These are phyloP conservation scores for Mikania micrantha DNA, from an alignment of 129 eudicot genomes.

Conservation along the genomic window DNA sequence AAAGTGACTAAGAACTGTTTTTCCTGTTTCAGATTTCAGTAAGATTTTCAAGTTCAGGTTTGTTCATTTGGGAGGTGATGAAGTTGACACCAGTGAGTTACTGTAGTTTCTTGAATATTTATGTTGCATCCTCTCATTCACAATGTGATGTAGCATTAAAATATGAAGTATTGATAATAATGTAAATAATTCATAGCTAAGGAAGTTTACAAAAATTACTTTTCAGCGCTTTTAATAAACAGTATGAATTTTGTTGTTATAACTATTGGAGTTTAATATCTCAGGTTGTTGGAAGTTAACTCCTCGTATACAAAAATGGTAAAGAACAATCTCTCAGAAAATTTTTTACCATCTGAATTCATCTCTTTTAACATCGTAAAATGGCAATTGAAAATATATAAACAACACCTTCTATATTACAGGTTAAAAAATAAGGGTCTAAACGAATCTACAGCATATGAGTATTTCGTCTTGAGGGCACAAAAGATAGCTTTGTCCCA, in stretches of 20 bases:
- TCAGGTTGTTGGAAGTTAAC: conserved; percentile 89
- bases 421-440: conserved; percentile 49
- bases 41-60: conserved; percentile 80
- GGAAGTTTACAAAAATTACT: background rate
- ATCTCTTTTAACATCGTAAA: background rate
- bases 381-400: background rate
- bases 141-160: background rate
- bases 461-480: conserved; percentile 80
- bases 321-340: conserved; percentile 21
- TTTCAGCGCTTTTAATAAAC: background rate
- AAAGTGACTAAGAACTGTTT: background rate
- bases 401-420: conserved; percentile 17
- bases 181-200: background rate
- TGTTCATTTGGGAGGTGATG: conserved; percentile 97
- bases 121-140: conserved; percentile 7
- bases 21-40: conserved; percentile 74
- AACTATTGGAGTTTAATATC: conserved; percentile 12
- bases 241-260: background rate
- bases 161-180: background rate
- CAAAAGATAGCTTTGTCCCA: conserved; percentile 85
- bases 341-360: background rate
- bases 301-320: conserved; percentile 69
- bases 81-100: conserved; percentile 82
- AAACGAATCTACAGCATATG: conserved; percentile 57
- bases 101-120: background rate